Conservation (phyloP, 2,329 filamentous ascomycete species). For the Diaporthe ilicicola region DNA sequence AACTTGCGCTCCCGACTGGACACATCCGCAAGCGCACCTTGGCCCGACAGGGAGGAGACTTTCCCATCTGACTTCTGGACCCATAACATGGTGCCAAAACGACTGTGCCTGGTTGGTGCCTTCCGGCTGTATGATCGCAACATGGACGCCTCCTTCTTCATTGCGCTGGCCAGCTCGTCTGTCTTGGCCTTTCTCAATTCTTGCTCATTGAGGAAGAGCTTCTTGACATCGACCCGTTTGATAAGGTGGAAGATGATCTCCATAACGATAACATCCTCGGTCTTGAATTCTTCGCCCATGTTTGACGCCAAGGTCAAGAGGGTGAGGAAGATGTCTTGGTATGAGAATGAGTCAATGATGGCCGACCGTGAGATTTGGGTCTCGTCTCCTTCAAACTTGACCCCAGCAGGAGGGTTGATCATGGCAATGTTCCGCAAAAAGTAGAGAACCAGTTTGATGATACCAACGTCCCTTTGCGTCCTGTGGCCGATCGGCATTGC, state of each 20-base stretch:
- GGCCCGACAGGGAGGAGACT: conserved; percentile 86
- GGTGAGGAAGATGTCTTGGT: conserved; percentile 88
- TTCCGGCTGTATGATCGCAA: conserved; percentile 78
- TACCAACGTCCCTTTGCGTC: conserved; percentile 82
- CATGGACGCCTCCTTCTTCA: conserved; percentile 87
- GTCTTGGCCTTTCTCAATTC: conserved; percentile 74
- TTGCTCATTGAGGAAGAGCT: conserved; percentile 84
- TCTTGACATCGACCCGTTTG: conserved; percentile 85
- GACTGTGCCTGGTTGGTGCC: conserved; percentile 86
- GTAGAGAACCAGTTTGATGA: conserved; percentile 90
- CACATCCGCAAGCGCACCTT: conserved; percentile 80
- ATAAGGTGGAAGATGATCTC: conserved; percentile 93
- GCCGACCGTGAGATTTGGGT: conserved; percentile 87
- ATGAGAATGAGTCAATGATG: conserved; percentile 87
- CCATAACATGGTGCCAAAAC: conserved; percentile 98
- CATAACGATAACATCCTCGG: conserved; percentile 87
- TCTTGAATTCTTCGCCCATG: conserved; percentile 91
- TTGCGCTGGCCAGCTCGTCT: conserved; percentile 76
- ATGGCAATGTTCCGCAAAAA: conserved; percentile 89
- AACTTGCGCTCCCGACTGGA: conserved; percentile 83
- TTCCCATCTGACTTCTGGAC: conserved; percentile 87
- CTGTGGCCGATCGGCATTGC: conserved; percentile 80
- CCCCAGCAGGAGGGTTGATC: conserved; percentile 77
- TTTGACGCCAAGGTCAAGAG: conserved; percentile 89
- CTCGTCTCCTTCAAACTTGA: conserved; percentile 86